A percentile compares a stretch with the other conserved stretches of the same genome.
Evolutionary conservation across 164 flowering plant genomes (phyloP).

Genomic region (Tetrastigma voinierianum): DNA sequence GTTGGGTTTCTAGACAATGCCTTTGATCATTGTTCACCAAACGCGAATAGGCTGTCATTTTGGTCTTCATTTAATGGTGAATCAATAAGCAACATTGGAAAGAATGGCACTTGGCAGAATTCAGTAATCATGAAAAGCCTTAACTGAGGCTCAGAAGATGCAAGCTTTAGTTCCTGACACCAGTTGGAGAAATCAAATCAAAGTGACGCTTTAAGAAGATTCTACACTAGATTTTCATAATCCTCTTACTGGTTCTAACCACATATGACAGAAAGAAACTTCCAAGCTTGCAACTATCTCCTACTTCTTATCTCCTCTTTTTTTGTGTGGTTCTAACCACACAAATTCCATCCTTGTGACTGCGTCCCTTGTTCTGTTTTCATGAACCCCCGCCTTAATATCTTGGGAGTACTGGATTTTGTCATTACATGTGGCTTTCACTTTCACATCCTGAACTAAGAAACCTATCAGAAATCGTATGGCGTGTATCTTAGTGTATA

Average conservation of each 20-base stretch:
- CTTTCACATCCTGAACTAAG: too few species aligned
- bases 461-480: too few species aligned
- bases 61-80: slow-evolving; percentile 46
- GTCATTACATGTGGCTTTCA: too few species aligned
- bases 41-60: slow-evolving; percentile 28
- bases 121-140: slow-evolving; percentile 25
- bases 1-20: slow-evolving; percentile 27
- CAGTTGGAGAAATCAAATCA: not conserved
- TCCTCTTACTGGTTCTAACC: not conserved
- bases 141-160: slow-evolving; percentile 12
- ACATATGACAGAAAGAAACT: too few species aligned
- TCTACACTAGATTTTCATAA: not conserved
- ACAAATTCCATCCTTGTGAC: too few species aligned
- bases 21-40: slow-evolving; percentile 32
- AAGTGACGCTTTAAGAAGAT: not conserved
- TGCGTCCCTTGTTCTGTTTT: too few species aligned
- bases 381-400: too few species aligned
- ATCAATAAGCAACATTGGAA: slow-evolving; percentile 12
- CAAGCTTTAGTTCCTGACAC: slow-evolving; percentile 24
- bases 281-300: too few species aligned
- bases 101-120: slow-evolving; percentile 20
- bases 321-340: too few species aligned
- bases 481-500: too few species aligned
- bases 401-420: too few species aligned
- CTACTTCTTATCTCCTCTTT: too few species aligned